phyloP scores from a whole-genome alignment of 768 basidiomycete genomes.

The Lactarius hengduanensis region DNA sequence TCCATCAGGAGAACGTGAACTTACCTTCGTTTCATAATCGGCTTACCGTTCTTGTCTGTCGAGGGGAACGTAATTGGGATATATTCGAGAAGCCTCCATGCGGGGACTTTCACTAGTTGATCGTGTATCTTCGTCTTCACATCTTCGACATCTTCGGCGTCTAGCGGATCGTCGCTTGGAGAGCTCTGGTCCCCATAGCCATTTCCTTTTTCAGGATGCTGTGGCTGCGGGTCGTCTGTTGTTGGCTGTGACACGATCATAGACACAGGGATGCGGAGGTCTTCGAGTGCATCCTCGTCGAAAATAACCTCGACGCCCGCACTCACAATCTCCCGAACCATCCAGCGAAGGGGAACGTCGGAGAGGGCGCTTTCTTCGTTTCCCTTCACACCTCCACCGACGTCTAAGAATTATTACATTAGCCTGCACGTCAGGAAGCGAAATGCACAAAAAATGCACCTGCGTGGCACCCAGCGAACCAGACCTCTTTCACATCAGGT shows the following conservation, averaged over 20 bases:
- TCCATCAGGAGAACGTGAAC: neutral
- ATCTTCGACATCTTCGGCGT: neutral
- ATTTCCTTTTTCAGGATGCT: neutral
- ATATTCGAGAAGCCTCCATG: neutral
- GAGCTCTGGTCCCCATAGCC: neutral
- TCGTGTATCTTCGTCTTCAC: neutral
- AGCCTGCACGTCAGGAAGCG: neutral
- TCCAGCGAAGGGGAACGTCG: conserved; percentile 24
- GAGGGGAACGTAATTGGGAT: neutral
- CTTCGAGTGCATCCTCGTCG: conserved; percentile 3
- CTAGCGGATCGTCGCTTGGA: neutral
- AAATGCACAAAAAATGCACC: conserved; percentile 2
- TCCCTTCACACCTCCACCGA: conserved; percentile 19
- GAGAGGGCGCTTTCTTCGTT: conserved; percentile 9
- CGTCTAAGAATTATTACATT: conserved; percentile 12
- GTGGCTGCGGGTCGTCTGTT: neutral
- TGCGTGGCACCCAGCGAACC: conserved; percentile 20
- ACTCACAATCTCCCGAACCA: conserved; percentile 22
- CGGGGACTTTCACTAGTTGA: neutral
- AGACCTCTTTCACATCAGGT: conserved; percentile 19
- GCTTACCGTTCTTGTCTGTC: neutral
- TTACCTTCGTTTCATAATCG: neutral
- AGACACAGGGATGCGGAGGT: neutral
- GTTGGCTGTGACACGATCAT: neutral
- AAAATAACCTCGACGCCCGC: neutral